Percentiles rank a stretch among this genome's conserved stretches.
These are phyloP conservation scores for Pugionium dolabratum DNA, from an alignment of 345 rosid genomes.

Conservation along the genomic window DNA sequence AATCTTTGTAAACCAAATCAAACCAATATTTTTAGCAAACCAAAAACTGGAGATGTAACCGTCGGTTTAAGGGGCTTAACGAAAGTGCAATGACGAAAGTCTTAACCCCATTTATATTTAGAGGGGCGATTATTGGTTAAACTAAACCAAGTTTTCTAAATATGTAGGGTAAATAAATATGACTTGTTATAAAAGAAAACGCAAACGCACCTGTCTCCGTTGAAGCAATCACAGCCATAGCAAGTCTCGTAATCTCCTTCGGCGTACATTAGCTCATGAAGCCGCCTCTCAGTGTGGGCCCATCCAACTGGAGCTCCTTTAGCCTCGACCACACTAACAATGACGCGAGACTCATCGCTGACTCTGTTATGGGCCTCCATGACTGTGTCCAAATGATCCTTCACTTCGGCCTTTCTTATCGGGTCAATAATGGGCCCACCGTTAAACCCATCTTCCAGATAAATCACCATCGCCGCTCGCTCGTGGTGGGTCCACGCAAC, in stretches of 20 bases:
- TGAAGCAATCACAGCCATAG: constrained; percentile 49
- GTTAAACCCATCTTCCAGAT: constrained; percentile 58
- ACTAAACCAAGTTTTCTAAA: no score
- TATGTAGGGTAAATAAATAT: no score
- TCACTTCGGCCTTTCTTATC: constrained; percentile 46
- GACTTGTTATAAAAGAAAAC: not conserved
- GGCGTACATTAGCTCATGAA: constrained; percentile 78
- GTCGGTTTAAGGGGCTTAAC: no score
- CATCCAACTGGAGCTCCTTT: constrained; percentile 49
- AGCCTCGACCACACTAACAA: constrained; percentile 52
- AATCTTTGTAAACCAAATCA: no score
- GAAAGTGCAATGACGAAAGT: no score
- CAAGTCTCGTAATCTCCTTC: constrained; percentile 67
- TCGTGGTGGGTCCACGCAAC: constrained; percentile 84
- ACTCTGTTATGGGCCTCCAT: constrained; percentile 63
- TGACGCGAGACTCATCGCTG: constrained; percentile 45
- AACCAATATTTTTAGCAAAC: no score
- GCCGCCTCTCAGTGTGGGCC: constrained; percentile 79
- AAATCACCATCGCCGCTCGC: constrained; percentile 66
- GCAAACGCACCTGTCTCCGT: constrained; percentile 38
- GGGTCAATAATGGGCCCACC: constrained; percentile 63
- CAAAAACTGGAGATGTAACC: no score
- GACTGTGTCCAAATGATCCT: constrained; percentile 59
- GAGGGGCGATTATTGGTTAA: no score
- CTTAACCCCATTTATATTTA: no score